These are phyloP conservation scores for Penicillium pancosmium DNA, from an alignment of 495 filamentous ascomycete species.

Conservation along the genomic window DNA sequence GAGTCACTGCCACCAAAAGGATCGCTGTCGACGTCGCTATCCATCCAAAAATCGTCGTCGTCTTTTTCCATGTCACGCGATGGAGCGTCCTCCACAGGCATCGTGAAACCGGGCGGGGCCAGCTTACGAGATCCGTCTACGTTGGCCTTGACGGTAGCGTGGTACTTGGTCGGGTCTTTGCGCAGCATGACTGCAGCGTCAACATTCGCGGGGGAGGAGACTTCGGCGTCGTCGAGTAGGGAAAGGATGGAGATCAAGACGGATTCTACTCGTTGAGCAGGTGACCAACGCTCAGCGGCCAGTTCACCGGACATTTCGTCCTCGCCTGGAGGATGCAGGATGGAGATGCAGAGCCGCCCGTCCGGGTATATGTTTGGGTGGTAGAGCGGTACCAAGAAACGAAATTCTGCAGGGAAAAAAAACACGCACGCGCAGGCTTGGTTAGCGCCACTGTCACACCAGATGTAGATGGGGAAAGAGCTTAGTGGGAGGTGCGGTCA, in stretches of 20 bases:
- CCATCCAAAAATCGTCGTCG: conserved; percentile 81
- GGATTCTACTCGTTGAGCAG: conserved; percentile 89
- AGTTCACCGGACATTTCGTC: conserved; percentile 89
- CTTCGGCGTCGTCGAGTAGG: conserved; percentile 93
- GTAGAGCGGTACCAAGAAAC: conserved; percentile 77
- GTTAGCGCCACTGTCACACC: conserved; percentile 3
- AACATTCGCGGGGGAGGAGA: conserved; percentile 91
- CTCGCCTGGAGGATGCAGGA: conserved; percentile 88
- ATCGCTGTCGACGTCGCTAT: conserved; percentile 74
- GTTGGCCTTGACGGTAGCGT: conserved; percentile 64
- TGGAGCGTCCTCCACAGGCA: conserved; percentile 69
- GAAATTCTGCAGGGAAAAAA: conserved; percentile 60
- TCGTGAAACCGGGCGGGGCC: conserved; percentile 75
- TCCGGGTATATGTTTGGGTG: conserved; percentile 95
- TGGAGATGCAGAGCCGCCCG: conserved; percentile 93
- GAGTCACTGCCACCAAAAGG: conserved; percentile 77
- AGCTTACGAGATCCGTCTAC: conserved; percentile 72
- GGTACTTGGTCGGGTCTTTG: conserved; percentile 68
- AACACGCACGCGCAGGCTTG: not conserved
- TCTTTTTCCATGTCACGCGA: conserved; percentile 67
- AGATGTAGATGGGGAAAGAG: not conserved
- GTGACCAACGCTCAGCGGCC: conserved; percentile 89
- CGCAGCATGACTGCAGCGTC: conserved; percentile 88
- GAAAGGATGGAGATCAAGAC: conserved; percentile 90
- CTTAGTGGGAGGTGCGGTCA: conserved; percentile 4